phyloP scores from a whole-genome alignment of 257 asterid species.

The Solanum clarkiae region DNA sequence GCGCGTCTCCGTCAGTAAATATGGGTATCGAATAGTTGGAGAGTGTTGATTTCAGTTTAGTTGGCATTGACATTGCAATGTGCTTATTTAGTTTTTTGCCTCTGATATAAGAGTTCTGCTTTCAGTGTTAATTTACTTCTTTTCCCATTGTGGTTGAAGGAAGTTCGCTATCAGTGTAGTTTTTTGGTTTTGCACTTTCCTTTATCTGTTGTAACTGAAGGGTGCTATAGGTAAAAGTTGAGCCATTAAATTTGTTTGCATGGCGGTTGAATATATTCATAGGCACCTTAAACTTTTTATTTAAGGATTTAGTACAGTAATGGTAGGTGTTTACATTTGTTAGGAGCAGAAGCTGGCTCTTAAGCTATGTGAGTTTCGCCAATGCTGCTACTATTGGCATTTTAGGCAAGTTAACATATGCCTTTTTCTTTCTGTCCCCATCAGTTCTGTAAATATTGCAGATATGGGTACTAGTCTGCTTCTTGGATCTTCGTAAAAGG shows the following conservation, averaged over 20 bases:
- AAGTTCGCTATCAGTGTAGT: neutral
- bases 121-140: neutral
- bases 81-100: neutral
- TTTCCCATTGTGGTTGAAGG: neutral
- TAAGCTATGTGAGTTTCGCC: neutral
- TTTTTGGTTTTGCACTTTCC: neutral
- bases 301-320: neutral
- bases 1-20: neutral
- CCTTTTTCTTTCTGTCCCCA: neutral
- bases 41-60: neutral
- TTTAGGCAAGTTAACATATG: neutral
- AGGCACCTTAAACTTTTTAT: neutral
- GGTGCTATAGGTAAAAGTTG: neutral
- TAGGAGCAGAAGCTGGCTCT: neutral
- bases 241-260: no score
- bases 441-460: neutral
- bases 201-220: neutral
- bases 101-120: neutral
- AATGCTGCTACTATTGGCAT: neutral
- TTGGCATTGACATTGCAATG: neutral
- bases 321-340: neutral
- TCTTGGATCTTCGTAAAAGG: neutral
- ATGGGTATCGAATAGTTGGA: neutral
- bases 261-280: no score
- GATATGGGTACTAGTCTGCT: neutral